phyloP scores from a whole-genome alignment of 1,139 yeast genomes.

The Suhomyces chickasaworum region DNA sequence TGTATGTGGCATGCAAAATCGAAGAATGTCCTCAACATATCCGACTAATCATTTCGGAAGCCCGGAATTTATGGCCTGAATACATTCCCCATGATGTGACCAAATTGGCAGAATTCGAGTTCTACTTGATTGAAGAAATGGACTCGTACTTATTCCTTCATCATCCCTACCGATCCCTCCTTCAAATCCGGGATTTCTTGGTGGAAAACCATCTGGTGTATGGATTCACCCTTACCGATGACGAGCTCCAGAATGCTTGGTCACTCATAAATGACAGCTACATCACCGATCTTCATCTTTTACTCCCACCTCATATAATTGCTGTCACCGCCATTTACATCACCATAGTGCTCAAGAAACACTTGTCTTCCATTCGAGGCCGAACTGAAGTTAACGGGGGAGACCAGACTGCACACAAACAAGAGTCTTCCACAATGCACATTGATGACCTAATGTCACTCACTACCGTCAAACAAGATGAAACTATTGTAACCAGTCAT shows the following conservation, averaged over 20 bases:
- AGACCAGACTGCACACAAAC: slow-evolving; percentile 2
- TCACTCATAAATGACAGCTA: slow-evolving; percentile 87
- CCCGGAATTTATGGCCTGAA: slow-evolving; percentile 93
- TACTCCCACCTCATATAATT: slow-evolving; percentile 89
- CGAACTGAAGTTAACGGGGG: slow-evolving; percentile 11
- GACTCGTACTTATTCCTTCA: slow-evolving; percentile 78
- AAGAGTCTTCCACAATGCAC: slow-evolving; percentile 27
- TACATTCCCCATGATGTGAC: slow-evolving; percentile 90
- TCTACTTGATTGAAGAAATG: slow-evolving; percentile 86
- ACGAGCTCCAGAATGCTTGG: slow-evolving; percentile 87
- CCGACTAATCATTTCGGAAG: slow-evolving; percentile 77
- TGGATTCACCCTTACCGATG: slow-evolving; percentile 52
- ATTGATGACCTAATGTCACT: slow-evolving; percentile 44
- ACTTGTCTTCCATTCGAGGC: slow-evolving; percentile 26
- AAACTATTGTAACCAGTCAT: neutral
- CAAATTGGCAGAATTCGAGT: slow-evolving; percentile 94
- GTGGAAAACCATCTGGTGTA: slow-evolving; percentile 27
- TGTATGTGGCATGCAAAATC: slow-evolving; percentile 88
- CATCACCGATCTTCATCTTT: slow-evolving; percentile 78
- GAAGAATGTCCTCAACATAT: slow-evolving; percentile 97
- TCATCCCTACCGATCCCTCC: slow-evolving; percentile 82
- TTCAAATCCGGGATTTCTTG: slow-evolving; percentile 57
- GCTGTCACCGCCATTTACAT: slow-evolving; percentile 82
- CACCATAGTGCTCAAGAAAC: slow-evolving; percentile 60
- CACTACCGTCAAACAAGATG: slow-evolving; percentile 6